Percentiles rank a stretch among this genome's conserved stretches.
These are phyloP conservation scores for Umbelopsis ramanniana DNA, from an alignment of 192 early-diverging fungal genomes.

Conservation along the genomic window DNA sequence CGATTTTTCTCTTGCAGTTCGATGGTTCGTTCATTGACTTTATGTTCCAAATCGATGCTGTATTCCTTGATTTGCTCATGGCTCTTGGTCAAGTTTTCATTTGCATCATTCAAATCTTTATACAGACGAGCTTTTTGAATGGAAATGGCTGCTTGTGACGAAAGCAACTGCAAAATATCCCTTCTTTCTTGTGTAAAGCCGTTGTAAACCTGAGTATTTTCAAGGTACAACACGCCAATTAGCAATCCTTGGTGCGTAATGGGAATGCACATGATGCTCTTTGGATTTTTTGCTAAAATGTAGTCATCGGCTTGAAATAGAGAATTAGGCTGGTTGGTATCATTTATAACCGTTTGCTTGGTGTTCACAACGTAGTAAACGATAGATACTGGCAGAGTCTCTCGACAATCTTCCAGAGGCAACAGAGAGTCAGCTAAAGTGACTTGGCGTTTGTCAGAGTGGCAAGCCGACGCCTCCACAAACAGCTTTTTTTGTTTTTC, in stretches of 20 bases:
- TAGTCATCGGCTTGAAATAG: slow-evolving; percentile 25
- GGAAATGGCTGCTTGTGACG: slow-evolving; percentile 29
- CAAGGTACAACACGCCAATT: slow-evolving; percentile 26
- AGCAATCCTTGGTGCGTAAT: slow-evolving; percentile 27
- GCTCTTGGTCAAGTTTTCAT: slow-evolving; percentile 20
- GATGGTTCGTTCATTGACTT: slow-evolving; percentile 23
- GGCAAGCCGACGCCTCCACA: slow-evolving; percentile 24
- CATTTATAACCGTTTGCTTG: slow-evolving; percentile 21
- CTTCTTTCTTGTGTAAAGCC: slow-evolving; percentile 28
- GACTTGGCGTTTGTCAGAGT: not conserved
- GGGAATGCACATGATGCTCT: slow-evolving; percentile 25
- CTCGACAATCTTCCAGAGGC: slow-evolving; percentile 12
- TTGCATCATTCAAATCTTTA: slow-evolving; percentile 24
- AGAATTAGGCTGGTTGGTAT: not conserved
- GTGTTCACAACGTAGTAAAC: slow-evolving; percentile 23
- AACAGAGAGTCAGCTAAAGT: not conserved
- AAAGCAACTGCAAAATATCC: slow-evolving; percentile 26
- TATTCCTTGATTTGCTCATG: slow-evolving; percentile 33
- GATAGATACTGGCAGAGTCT: slow-evolving; percentile 6
- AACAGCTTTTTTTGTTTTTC: slow-evolving; percentile 20
- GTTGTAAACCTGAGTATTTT: slow-evolving; percentile 27
- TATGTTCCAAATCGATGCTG: slow-evolving; percentile 24
- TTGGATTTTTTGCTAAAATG: slow-evolving; percentile 17
- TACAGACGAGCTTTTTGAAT: slow-evolving; percentile 29
- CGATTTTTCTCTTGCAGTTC: slow-evolving; percentile 24